These are phyloP conservation scores for Luffa aegyptiaca DNA, from an alignment of 306 rosid species.

Conservation along the genomic window DNA sequence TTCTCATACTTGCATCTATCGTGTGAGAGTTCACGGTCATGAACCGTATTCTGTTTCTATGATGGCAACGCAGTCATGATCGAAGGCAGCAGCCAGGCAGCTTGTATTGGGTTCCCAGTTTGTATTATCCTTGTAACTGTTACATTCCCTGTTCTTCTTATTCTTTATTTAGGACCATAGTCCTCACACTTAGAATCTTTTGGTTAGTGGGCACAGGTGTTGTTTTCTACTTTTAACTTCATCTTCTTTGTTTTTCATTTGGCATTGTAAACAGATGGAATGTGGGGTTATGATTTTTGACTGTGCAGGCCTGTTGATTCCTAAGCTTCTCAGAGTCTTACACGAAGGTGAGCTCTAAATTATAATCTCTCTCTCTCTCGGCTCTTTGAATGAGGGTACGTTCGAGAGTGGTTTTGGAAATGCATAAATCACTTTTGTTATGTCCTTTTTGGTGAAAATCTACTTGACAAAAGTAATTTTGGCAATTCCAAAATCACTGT, in stretches of 20 bases:
- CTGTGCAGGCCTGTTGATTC: neutral
- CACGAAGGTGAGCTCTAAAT: neutral
- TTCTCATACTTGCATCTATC: conserved; percentile 91
- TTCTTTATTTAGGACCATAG: conserved; percentile 27
- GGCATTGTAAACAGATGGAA: neutral
- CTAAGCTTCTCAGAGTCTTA: neutral
- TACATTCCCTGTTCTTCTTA: conserved; percentile 2
- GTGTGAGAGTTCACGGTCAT: conserved; percentile 78
- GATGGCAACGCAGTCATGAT: conserved; percentile 42
- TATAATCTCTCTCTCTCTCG: neutral
- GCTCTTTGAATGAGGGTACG: neutral
- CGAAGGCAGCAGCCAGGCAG: neutral
- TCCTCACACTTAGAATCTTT: conserved; percentile 13
- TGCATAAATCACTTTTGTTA: too few relatives aligned
- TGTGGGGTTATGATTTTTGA: conserved; percentile 4
- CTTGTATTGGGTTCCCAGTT: conserved; percentile 1
- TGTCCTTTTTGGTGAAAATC: too few relatives aligned
- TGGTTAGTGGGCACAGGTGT: neutral
- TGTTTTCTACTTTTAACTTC: neutral
- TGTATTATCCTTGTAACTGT: conserved; percentile 17
- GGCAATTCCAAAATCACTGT: too few relatives aligned
- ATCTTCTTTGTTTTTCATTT: neutral
- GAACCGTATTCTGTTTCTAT: conserved; percentile 53
- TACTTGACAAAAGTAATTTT: too few relatives aligned
- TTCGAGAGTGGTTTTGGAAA: too few relatives aligned